Base-by-base conservation (phyloP, 371 early-diverging fungal genomes). In the Catenaria anguillulae region DNA sequence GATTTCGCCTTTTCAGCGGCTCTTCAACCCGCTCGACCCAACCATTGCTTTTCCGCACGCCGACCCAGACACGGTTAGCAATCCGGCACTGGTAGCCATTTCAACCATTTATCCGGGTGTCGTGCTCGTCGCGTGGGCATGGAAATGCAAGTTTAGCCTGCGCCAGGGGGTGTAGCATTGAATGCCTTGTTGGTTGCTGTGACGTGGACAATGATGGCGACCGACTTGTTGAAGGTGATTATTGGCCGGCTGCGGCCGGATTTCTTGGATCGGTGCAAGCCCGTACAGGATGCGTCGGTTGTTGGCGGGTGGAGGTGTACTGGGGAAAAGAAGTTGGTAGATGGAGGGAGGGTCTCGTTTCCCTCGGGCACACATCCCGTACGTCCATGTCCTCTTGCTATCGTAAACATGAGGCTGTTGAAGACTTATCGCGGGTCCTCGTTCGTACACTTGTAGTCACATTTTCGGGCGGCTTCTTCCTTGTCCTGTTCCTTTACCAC, bases 351-450 rank as follows among this genome's bases (percentile, higher is more conserved):
- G 68, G 0, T 64, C 59, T 42, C 67, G 70, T 50, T 71, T 71
- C 52, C 72, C 72, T 2, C 66, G 68, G 17, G 72, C 70, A 19
- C 72, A 71, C 50, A 60, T 66, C 24, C 59, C 68, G 19, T 29
- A 31, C 31, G 31, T 29, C 29, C 31, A 2, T 40, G 5, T 40
- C 40, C 40, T 40, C n/a, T n/a, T n/a, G n/a, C n/a, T n/a, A n/a
- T n/a, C n/a, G n/a, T n/a, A n/a, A n/a, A n/a, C n/a, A n/a, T n/a
- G n/a, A n/a, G n/a, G n/a, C n/a, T n/a, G n/a, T 40, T 40, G 40
- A 10, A 40, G 5, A 40, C 40, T 17, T 43, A 3, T 4, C 45
- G 45, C 21, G 45, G 10, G 3, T 4, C 21, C 19, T 12, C 45
- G 45, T 17, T 4, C 45, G 19, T 19, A 43, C 21, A 17, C 17